A percentile compares a stretch with the other conserved stretches of the same genome.
Conservation (phyloP, 2,329 filamentous ascomycete genomes). For the Zymoseptoria crescenta region DNA sequence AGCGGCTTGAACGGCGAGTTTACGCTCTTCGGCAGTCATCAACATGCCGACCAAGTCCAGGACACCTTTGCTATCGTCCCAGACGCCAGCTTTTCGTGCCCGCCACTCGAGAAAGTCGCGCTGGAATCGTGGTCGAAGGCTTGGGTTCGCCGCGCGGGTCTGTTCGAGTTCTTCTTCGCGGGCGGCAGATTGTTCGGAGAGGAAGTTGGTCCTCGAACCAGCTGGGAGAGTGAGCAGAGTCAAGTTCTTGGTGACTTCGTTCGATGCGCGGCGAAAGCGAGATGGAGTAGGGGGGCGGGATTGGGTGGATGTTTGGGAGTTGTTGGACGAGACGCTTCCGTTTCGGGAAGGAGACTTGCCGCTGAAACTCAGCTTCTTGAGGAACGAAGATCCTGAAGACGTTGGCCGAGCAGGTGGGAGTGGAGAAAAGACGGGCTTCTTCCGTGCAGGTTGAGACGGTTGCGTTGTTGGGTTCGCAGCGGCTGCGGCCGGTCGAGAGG, state of each 20-base stretch:
- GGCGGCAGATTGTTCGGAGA: neutral
- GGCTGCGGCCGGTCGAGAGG: neutral
- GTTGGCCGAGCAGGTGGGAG: neutral
- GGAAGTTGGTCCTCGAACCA: neutral
- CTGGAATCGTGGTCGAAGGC: neutral
- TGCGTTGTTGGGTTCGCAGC: neutral
- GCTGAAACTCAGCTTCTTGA: constrained; percentile 4
- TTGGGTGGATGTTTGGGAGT: neutral
- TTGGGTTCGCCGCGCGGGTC: neutral
- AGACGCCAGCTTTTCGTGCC: neutral
- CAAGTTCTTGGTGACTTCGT: neutral
- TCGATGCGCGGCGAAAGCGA: neutral
- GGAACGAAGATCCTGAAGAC: neutral
- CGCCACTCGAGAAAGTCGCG: neutral
- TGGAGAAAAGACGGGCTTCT: neutral
- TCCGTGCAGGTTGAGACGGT: neutral
- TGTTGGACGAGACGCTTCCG: neutral
- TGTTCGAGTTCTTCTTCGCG: neutral
- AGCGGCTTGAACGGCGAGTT: constrained; percentile 1
- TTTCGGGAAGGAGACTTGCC: constrained; percentile 3
- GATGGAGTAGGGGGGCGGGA: neutral
- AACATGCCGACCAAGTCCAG: neutral
- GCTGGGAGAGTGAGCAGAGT: neutral
- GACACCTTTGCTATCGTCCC: neutral
- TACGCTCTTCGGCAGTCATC: neutral